Conservation (phyloP, 1,284 basidiomycete species). For the Phlebopus sp. region DNA sequence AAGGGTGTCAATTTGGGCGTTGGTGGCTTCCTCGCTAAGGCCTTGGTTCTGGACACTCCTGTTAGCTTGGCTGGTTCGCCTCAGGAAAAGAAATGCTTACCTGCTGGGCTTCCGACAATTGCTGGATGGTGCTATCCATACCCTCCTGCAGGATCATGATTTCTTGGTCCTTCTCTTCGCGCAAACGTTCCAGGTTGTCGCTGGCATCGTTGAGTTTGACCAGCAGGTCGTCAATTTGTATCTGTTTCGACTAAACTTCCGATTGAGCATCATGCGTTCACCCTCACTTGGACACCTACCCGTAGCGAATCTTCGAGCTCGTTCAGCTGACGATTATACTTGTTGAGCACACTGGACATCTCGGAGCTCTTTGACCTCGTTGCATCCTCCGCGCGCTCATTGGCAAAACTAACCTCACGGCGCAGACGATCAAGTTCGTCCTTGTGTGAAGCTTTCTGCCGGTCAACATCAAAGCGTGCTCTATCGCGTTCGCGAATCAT, state of each 20-base stretch:
- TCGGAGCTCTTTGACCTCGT: constrained; percentile 91
- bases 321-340: constrained; percentile 94
- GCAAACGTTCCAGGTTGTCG: constrained; percentile 74
- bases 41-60: constrained; percentile 63
- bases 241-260: constrained; percentile 74
- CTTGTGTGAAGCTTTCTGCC: constrained; percentile 91
- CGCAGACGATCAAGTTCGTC: constrained; percentile 94
- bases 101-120: constrained; percentile 85
- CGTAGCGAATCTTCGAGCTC: constrained; percentile 94
- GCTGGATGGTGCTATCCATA: constrained; percentile 91
- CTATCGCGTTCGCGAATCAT: constrained; percentile 99
- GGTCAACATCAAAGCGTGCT: constrained; percentile 95
- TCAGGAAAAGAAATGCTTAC: constrained; percentile 38
- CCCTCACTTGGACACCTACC: constrained; percentile 45
- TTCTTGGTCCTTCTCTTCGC: constrained; percentile 97
- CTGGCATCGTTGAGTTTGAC: constrained; percentile 74
- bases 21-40: constrained; percentile 84
- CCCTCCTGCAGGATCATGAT: constrained; percentile 95
- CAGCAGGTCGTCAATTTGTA: constrained; percentile 90
- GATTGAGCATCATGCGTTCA: constrained; percentile 12
- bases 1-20: constrained; percentile 94
- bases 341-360: constrained; percentile 83
- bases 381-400: constrained; percentile 95
- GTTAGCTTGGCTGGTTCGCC: background rate
- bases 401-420: constrained; percentile 94